Evolutionary conservation across 441 rosid genomes (phyloP).

Genomic region (Gossypium davidsonii): DNA sequence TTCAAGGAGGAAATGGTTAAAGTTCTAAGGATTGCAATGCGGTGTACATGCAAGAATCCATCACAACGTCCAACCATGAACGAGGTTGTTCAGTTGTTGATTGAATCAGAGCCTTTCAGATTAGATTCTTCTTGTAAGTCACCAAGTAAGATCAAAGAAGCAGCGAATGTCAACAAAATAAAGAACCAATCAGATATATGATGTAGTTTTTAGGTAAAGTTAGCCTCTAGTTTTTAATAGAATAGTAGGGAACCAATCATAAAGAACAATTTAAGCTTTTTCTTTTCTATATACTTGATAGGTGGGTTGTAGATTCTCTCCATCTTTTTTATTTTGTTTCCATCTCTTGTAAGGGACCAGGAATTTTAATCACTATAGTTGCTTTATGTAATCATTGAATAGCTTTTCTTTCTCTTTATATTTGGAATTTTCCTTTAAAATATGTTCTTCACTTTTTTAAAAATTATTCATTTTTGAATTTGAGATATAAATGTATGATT

Average conservation of each 20-base stretch:
- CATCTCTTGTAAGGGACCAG: constrained; percentile 20
- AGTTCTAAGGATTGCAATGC: constrained; percentile 67
- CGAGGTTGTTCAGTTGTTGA: constrained; percentile 76
- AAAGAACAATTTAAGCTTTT: constrained; percentile 12
- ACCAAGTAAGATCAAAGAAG: constrained; percentile 48
- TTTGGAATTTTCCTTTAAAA: neutral
- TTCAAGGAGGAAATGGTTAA: constrained; percentile 63
- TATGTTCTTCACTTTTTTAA: neutral
- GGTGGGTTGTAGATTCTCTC: constrained; percentile 29
- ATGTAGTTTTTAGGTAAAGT: constrained; percentile 20
- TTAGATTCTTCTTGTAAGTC: constrained; percentile 37
- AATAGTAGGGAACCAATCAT: constrained; percentile 20
- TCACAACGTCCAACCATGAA: constrained; percentile 75
- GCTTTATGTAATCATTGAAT: constrained; percentile 48
- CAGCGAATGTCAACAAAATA: constrained; percentile 32
- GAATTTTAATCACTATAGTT: constrained; percentile 25
- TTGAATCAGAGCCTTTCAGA: constrained; percentile 60
- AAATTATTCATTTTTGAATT: no score
- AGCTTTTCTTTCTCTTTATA: constrained; percentile 23
- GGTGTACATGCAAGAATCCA: constrained; percentile 61
- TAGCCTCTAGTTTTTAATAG: constrained; percentile 7
- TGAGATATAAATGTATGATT: neutral
- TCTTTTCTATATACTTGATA: neutral
- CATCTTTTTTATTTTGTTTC: constrained; percentile 19
- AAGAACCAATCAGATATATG: constrained; percentile 34